Conservation (phyloP, 2,329 filamentous ascomycete genomes). For the Leptodontidium sp. region DNA sequence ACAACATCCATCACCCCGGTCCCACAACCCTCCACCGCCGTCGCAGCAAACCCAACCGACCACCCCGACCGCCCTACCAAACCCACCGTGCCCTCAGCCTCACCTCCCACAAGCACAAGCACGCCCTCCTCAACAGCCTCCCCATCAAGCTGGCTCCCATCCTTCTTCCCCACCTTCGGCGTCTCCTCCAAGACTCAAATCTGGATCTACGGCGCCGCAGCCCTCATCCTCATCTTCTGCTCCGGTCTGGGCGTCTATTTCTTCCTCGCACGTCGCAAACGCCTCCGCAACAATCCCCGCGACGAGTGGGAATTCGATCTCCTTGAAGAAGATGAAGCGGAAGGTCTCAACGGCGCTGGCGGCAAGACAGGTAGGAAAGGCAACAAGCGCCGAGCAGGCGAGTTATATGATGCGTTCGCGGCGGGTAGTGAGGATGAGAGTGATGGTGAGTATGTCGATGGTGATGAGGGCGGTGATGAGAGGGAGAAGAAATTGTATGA, state of each 20-base stretch:
- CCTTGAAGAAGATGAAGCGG: slow-evolving; percentile 80
- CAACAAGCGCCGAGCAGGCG: slow-evolving; percentile 72
- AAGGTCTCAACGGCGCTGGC: slow-evolving; percentile 57
- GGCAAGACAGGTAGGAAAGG: slow-evolving; percentile 56
- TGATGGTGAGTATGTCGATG: slow-evolving; percentile 55
- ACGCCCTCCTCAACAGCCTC: slow-evolving; percentile 41
- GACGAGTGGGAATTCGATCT: slow-evolving; percentile 96
- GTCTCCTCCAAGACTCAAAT: slow-evolving; percentile 85
- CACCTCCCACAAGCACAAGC: slow-evolving; percentile 39
- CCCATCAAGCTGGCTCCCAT: slow-evolving; percentile 71
- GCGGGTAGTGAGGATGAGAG: slow-evolving; percentile 82
- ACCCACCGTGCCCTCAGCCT: slow-evolving; percentile 40
- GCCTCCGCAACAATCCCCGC: slow-evolving; percentile 75
- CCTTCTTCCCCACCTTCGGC: slow-evolving; percentile 89
- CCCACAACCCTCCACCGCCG: slow-evolving; percentile 52
- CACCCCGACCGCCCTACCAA: slow-evolving; percentile 70
- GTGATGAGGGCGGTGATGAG: slow-evolving; percentile 51
- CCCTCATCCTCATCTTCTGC: slow-evolving; percentile 88
- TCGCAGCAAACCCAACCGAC: slow-evolving; percentile 62
- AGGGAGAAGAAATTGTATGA: slow-evolving; percentile 46
- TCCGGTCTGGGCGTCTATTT: slow-evolving; percentile 82
- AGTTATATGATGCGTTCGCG: slow-evolving; percentile 97
- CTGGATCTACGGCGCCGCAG: slow-evolving; percentile 91
- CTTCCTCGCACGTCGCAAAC: slow-evolving; percentile 79
- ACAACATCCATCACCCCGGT: slow-evolving; percentile 54